Evolutionary conservation across 192 early-diverging fungal species (phyloP).

Genomic region (Radiomyces spectabilis): DNA sequence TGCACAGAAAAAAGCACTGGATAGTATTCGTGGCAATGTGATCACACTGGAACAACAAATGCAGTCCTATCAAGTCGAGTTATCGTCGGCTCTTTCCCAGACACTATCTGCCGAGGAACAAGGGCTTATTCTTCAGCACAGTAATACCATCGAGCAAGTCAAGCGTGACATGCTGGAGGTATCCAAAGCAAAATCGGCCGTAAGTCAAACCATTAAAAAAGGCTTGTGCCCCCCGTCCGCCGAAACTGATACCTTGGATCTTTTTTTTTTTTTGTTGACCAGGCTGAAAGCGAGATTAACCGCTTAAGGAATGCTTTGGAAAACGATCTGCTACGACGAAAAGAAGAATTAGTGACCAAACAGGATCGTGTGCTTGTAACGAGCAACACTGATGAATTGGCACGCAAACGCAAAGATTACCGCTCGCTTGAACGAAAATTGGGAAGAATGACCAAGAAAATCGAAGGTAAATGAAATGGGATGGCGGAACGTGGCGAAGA

Average conservation of each 20-base stretch:
- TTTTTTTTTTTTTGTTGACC: slow-evolving; percentile 10
- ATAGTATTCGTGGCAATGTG: slow-evolving; percentile 33
- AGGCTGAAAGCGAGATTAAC: slow-evolving; percentile 67
- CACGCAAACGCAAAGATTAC: slow-evolving; percentile 22
- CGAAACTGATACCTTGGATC: background rate
- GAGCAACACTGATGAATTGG: slow-evolving; percentile 34
- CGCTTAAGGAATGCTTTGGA: slow-evolving; percentile 66
- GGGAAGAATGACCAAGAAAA: slow-evolving; percentile 21
- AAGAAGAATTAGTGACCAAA: slow-evolving; percentile 60
- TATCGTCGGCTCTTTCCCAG: slow-evolving; percentile 47
- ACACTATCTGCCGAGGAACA: slow-evolving; percentile 51
- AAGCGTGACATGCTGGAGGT: slow-evolving; percentile 47
- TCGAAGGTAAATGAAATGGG: slow-evolving; percentile 37
- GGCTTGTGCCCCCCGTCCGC: no score
- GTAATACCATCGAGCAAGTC: slow-evolving; percentile 42
- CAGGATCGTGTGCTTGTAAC: slow-evolving; percentile 42
- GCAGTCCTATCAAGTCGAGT: slow-evolving; percentile 49
- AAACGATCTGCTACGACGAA: slow-evolving; percentile 56
- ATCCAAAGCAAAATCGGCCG: slow-evolving; percentile 45
- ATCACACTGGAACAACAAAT: slow-evolving; percentile 51
- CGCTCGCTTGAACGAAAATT: slow-evolving; percentile 19
- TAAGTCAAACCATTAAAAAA: slow-evolving; percentile 9
- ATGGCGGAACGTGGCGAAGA: no score
- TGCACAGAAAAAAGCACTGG: slow-evolving; percentile 41
- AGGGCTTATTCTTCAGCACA: slow-evolving; percentile 37